phyloP scores from a whole-genome alignment of 2,329 filamentous ascomycete genomes.

The Fusarium nelsonii region DNA sequence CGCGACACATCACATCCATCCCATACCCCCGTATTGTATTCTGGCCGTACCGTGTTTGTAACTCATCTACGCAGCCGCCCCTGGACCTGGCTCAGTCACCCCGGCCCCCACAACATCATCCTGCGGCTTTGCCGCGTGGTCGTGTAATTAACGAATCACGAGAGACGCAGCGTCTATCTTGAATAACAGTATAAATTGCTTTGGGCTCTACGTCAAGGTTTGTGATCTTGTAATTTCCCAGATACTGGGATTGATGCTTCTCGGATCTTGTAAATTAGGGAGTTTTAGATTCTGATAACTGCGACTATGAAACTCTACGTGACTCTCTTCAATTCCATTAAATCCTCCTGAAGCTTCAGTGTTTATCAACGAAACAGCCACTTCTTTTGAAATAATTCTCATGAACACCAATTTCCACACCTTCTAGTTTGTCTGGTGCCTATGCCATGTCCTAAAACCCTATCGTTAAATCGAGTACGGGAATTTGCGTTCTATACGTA shows the following conservation, averaged over 20 bases:
- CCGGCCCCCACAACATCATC: background rate
- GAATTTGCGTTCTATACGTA: too few species aligned
- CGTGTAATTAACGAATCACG: background rate
- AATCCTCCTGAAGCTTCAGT: background rate
- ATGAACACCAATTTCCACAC: background rate
- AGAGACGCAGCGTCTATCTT: background rate
- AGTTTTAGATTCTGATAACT: background rate
- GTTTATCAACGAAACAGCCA: background rate
- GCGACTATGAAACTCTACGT: background rate
- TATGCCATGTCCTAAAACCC: background rate
- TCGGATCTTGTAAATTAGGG: background rate
- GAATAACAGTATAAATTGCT: background rate
- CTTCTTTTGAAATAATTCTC: slow-evolving; percentile 6
- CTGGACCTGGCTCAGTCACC: background rate
- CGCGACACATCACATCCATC: slow-evolving; percentile 20
- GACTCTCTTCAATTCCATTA: background rate
- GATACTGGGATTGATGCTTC: too few species aligned
- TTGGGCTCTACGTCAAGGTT: background rate
- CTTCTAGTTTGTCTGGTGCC: too few species aligned
- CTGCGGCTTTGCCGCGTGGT: background rate
- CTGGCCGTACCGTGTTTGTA: slow-evolving; percentile 1
- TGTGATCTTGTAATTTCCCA: background rate
- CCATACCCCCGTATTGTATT: background rate
- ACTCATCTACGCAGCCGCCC: background rate
- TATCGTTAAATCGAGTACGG: background rate